Conservation (phyloP, 2,329 filamentous ascomycete species). For the Penicillium sp. region DNA sequence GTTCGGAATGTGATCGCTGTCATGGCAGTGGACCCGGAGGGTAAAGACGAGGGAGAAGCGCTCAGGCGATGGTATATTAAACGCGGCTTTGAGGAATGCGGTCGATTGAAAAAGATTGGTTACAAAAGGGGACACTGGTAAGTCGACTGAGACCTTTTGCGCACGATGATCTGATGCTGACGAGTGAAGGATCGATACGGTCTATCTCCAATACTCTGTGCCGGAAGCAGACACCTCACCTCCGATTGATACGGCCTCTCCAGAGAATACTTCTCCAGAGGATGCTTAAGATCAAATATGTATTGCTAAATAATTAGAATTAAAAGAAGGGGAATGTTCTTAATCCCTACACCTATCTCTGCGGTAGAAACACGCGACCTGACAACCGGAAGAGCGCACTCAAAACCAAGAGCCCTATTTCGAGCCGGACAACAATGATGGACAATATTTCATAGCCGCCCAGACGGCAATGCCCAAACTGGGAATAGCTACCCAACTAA, state of each 20-base stretch:
- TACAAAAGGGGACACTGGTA: slow-evolving; percentile 38
- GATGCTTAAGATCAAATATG: background rate
- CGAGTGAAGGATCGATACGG: slow-evolving; percentile 13
- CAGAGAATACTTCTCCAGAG: background rate
- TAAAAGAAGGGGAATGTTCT: background rate
- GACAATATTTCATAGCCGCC: no score
- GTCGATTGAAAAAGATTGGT: slow-evolving; percentile 37
- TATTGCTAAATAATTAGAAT: background rate
- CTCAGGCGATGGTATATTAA: slow-evolving; percentile 38
- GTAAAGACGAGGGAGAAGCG: slow-evolving; percentile 29
- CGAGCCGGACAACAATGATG: background rate
- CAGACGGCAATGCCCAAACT: no score
- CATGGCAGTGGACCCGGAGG: slow-evolving; percentile 38
- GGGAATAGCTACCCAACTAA: no score
- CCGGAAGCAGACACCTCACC: background rate
- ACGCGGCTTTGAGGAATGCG: slow-evolving; percentile 38
- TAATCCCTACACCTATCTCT: background rate
- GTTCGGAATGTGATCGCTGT: slow-evolving; percentile 33
- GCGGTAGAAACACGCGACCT: background rate
- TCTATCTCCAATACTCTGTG: slow-evolving; percentile 14
- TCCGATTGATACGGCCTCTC: background rate
- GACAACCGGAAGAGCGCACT: background rate
- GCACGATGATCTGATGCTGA: background rate
- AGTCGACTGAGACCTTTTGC: background rate
- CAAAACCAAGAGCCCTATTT: background rate